A percentile compares a stretch with the other conserved stretches of the same genome.
Evolutionary conservation across 139 green algal species (phyloP).

Genomic region (Cymbomonas tetramitiformis): DNA sequence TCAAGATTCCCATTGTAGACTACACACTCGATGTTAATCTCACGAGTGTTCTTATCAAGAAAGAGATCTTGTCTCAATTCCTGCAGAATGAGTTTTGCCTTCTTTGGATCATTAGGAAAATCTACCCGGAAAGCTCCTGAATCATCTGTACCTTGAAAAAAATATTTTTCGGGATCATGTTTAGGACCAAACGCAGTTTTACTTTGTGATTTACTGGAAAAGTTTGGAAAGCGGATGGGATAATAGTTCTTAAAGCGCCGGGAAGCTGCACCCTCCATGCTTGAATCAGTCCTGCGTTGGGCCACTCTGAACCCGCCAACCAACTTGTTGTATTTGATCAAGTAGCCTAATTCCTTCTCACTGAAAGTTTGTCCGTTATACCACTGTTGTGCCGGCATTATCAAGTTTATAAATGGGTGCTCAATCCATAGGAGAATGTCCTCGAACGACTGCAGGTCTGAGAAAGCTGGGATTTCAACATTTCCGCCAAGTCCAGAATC

Average conservation of each 20-base stretch:
- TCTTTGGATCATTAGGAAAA: neutral
- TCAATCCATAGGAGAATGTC: conserved; percentile 1
- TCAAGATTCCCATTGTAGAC: conserved; percentile 6
- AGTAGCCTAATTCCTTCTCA: neutral
- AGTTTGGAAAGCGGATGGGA: neutral
- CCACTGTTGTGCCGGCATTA: neutral
- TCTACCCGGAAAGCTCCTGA: neutral
- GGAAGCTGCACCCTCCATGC: neutral
- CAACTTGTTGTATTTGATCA: conserved; percentile 6
- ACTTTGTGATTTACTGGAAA: neutral
- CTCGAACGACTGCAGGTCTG: neutral
- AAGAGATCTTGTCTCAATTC: conserved; percentile 5
- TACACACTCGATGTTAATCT: neutral
- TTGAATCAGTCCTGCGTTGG: neutral
- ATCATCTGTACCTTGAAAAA: neutral
- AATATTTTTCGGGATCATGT: neutral
- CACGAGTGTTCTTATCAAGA: conserved; percentile 1
- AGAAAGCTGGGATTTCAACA: neutral
- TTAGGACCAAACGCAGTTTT: neutral
- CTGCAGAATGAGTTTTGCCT: neutral
- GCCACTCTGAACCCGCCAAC: neutral
- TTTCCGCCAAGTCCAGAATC: neutral
- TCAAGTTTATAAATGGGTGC: neutral
- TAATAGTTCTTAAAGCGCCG: neutral
- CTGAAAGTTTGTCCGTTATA: conserved; percentile 8